These are phyloP conservation scores for Pestalotiopsis sp. DNA, from an alignment of 2,329 filamentous ascomycete species.

Conservation along the genomic window DNA sequence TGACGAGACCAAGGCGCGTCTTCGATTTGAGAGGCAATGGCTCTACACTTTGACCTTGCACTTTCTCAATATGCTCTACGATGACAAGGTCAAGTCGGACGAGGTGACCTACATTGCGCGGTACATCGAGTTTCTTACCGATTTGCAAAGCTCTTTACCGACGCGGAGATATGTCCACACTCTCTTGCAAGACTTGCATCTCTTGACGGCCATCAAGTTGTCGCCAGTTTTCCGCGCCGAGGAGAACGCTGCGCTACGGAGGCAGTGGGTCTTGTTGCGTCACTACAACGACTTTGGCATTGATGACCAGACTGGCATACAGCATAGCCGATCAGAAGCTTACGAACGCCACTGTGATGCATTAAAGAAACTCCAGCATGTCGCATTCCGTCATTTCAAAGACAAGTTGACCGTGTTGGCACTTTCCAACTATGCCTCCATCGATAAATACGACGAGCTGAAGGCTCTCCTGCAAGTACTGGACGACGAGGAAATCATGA, in stretches of 20 bases:
- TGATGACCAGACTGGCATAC: slow-evolving; percentile 84
- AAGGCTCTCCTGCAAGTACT: slow-evolving; percentile 73
- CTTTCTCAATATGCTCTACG: slow-evolving; percentile 76
- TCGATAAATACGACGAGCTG: slow-evolving; percentile 80
- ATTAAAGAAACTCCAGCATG: slow-evolving; percentile 78
- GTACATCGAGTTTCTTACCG: slow-evolving; percentile 88
- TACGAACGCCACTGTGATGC: slow-evolving; percentile 79
- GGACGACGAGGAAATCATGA: slow-evolving; percentile 71
- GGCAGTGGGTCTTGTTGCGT: slow-evolving; percentile 76
- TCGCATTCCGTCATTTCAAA: slow-evolving; percentile 80
- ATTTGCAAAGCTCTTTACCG: slow-evolving; percentile 90
- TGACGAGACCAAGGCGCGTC: slow-evolving; percentile 72
- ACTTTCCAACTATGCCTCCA: slow-evolving; percentile 87
- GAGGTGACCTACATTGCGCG: slow-evolving; percentile 84
- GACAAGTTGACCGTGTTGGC: slow-evolving; percentile 90
- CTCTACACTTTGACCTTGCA: slow-evolving; percentile 83
- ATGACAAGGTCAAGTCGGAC: slow-evolving; percentile 54
- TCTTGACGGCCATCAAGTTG: slow-evolving; percentile 75
- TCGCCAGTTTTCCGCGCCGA: slow-evolving; percentile 79
- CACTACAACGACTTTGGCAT: slow-evolving; percentile 91
- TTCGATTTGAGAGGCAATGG: slow-evolving; percentile 94
- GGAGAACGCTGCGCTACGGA: slow-evolving; percentile 75
- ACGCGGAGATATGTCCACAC: slow-evolving; percentile 93
- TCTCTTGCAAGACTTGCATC: slow-evolving; percentile 81
- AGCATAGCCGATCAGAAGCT: slow-evolving; percentile 71